Evolutionary conservation across 164 flowering plant species (phyloP).

Genomic region (Kalanchoe fedtschenkoi): DNA sequence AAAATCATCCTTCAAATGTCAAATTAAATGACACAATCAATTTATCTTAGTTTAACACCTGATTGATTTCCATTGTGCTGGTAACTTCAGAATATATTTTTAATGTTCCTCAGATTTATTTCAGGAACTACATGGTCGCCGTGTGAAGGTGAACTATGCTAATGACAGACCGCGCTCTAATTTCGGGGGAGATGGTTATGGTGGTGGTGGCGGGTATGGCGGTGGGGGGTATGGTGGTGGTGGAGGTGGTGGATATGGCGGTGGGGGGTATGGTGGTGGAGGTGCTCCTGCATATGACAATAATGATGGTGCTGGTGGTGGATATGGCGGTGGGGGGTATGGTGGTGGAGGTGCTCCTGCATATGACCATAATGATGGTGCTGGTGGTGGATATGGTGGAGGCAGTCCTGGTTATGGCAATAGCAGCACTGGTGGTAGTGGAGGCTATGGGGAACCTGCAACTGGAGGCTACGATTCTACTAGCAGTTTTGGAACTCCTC

Average conservation of each 20-base stretch:
- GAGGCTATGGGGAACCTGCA: background rate
- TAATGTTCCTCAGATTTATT: background rate
- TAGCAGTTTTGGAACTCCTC: conserved; percentile 12
- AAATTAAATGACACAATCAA: too few relatives aligned
- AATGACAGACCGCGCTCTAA: conserved; percentile 32
- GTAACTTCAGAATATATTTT: background rate
- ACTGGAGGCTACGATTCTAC: background rate
- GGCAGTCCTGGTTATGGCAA: conserved; percentile 8
- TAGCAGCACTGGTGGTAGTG: conserved; percentile 11
- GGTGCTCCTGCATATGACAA: conserved; percentile 9
- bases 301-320: conserved; percentile 9
- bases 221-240: conserved; percentile 15
- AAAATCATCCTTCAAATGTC: too few relatives aligned
- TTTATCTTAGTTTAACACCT: too few relatives aligned
- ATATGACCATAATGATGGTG: background rate
- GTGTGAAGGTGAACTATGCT: conserved; percentile 69
- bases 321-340: conserved; percentile 8
- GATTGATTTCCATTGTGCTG: background rate
- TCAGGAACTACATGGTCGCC: conserved; percentile 77
- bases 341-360: conserved; percentile 7
- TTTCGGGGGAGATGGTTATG: conserved; percentile 7
- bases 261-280: conserved; percentile 5
- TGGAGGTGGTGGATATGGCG: background rate
- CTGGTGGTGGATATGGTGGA: background rate
- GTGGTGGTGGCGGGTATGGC: conserved; percentile 8